A percentile compares a stretch with the other conserved stretches of the same genome.
Conservation (phyloP, 176 grass and related monocot genomes). For the Oryza longistaminata region DNA sequence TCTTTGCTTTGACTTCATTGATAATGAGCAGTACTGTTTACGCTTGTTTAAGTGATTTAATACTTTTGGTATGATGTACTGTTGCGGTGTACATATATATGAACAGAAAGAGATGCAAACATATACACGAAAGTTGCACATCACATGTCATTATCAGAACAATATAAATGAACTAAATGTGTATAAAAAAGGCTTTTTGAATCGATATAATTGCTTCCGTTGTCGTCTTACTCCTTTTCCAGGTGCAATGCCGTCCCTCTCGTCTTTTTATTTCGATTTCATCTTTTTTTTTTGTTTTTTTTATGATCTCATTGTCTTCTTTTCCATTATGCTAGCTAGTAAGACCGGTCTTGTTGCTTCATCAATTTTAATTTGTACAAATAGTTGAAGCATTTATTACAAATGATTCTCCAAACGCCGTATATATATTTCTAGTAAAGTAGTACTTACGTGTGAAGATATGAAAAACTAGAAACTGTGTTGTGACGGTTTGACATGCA, state of each 20-base stretch:
- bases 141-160: constrained; percentile 40
- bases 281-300: constrained; percentile 45
- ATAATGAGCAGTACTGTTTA: constrained; percentile 29
- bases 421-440: neutral
- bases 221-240: constrained; percentile 49
- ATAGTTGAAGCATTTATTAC: constrained; percentile 7
- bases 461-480: neutral
- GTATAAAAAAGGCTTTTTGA: constrained; percentile 30
- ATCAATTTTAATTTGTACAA: constrained; percentile 19
- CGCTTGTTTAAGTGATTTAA: constrained; percentile 21
- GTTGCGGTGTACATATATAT: constrained; percentile 14
- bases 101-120: constrained; percentile 19
- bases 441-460: neutral
- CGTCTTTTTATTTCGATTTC: constrained; percentile 45
- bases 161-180: constrained; percentile 33
- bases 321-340: constrained; percentile 30
- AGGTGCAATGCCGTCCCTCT: constrained; percentile 49
- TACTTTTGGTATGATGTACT: neutral
- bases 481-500: neutral
- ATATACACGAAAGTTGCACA: constrained; percentile 42
- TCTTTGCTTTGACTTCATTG: constrained; percentile 41
- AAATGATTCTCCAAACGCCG: neutral
- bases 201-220: constrained; percentile 28
- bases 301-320: constrained; percentile 41
- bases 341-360: constrained; percentile 32